Evolutionary conservation across 164 flowering plant genomes (phyloP).

Genomic region (Macadamia tetraphylla): DNA sequence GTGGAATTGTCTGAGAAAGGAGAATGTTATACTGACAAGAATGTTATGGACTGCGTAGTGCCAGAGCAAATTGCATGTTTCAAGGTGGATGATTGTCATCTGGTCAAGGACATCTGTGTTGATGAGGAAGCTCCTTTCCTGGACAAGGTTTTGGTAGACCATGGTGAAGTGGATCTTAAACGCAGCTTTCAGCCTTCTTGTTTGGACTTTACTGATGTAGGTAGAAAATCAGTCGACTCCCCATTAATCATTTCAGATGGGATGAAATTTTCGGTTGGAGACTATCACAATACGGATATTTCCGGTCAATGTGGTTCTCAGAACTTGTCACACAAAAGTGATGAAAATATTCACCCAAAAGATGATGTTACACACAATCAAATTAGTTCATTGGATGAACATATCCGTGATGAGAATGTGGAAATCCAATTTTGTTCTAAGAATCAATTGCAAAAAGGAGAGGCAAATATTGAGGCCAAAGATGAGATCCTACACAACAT

Average conservation of each 20-base stretch:
- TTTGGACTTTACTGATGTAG: slow-evolving; percentile 14
- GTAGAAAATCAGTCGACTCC: slow-evolving; percentile 14
- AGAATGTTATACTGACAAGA: slow-evolving; percentile 38
- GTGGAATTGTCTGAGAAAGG: slow-evolving; percentile 24
- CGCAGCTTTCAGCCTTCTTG: slow-evolving; percentile 15
- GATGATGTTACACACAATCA: slow-evolving; percentile 4
- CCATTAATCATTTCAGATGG: slow-evolving; percentile 6
- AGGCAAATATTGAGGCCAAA: not conserved
- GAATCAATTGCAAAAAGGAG: not conserved
- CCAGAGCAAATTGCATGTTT: slow-evolving; percentile 39
- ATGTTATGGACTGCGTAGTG: slow-evolving; percentile 36
- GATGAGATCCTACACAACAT: not conserved
- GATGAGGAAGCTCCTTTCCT: slow-evolving; percentile 49
- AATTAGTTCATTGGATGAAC: slow-evolving; percentile 10
- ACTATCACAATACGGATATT: slow-evolving; percentile 7
- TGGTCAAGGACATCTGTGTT: slow-evolving; percentile 53
- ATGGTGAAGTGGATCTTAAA: slow-evolving; percentile 15
- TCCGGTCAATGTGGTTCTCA: not conserved
- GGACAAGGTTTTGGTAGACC: slow-evolving; percentile 32
- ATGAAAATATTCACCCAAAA: slow-evolving; percentile 9
- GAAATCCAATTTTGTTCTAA: not conserved
- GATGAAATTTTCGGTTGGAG: slow-evolving; percentile 14
- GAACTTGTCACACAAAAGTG: slow-evolving; percentile 14
- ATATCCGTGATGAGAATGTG: not conserved
- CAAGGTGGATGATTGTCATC: slow-evolving; percentile 34